Evolutionary conservation across 1,284 basidiomycete species (phyloP).

Genomic region (Fomitopsis betulina): DNA sequence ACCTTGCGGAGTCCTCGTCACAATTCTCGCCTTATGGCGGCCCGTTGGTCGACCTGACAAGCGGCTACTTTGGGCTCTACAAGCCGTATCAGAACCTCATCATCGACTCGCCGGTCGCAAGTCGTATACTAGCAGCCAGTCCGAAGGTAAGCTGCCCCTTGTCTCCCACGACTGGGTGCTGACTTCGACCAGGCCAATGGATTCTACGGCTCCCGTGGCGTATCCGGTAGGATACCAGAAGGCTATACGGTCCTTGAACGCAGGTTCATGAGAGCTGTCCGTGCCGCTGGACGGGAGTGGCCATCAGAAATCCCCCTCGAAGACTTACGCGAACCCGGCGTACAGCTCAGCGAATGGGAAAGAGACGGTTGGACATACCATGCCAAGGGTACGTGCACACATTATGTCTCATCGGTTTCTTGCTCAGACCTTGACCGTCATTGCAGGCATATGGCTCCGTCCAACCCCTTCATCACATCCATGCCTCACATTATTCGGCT

Average conservation of each 20-base stretch:
- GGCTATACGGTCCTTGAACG: slow-evolving; percentile 90
- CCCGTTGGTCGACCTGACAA: slow-evolving; percentile 75
- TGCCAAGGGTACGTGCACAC: slow-evolving; percentile 72
- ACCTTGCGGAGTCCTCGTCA: slow-evolving; percentile 22
- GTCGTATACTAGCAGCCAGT: slow-evolving; percentile 80
- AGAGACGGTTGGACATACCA: slow-evolving; percentile 97
- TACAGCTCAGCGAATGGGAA: slow-evolving; percentile 86
- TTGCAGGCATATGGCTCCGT: slow-evolving; percentile 83
- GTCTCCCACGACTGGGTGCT: background rate
- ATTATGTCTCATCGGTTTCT: background rate
- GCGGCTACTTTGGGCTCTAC: slow-evolving; percentile 93
- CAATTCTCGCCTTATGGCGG: slow-evolving; percentile 16
- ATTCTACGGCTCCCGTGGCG: slow-evolving; percentile 85
- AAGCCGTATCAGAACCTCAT: slow-evolving; percentile 77
- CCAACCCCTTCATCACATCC: slow-evolving; percentile 50
- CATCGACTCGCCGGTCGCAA: slow-evolving; percentile 56
- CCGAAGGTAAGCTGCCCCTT: slow-evolving; percentile 59
- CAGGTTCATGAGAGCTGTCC: slow-evolving; percentile 74
- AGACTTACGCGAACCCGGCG: slow-evolving; percentile 32
- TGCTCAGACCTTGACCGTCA: background rate
- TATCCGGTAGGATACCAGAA: slow-evolving; percentile 92
- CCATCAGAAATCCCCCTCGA: slow-evolving; percentile 17
- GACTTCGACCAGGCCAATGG: slow-evolving; percentile 75
- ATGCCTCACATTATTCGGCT: slow-evolving; percentile 85
- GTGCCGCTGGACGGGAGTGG: slow-evolving; percentile 47